Conservation (phyloP, 1,284 basidiomycete genomes). For the Abortiporus biennis region DNA sequence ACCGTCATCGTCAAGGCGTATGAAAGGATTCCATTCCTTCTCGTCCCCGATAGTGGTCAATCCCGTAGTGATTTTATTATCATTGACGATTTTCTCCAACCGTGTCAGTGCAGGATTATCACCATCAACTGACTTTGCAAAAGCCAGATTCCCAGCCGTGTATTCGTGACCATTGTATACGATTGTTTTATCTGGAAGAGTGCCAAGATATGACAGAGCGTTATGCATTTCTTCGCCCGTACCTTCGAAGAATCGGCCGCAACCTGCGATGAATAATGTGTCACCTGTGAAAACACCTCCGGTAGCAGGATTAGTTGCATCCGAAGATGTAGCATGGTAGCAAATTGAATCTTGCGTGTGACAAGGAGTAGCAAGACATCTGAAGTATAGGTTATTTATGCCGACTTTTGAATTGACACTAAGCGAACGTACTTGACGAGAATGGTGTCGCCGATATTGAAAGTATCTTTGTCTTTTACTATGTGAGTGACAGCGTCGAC, state of each 20-base stretch:
- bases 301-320: constrained; percentile 45
- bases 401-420: too few species aligned
- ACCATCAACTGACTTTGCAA: constrained; percentile 65
- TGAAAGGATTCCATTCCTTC: constrained; percentile 83
- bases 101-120: constrained; percentile 48
- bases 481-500: constrained; percentile 65
- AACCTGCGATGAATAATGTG: constrained; percentile 91
- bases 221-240: constrained; percentile 80
- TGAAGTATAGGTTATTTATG: constrained; percentile 30
- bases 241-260: constrained; percentile 97
- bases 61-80: constrained; percentile 63
- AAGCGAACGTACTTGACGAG: constrained; percentile 57
- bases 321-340: constrained; percentile 64
- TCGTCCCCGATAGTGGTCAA: constrained; percentile 81
- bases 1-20: constrained; percentile 56
- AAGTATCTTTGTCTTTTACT: constrained; percentile 75
- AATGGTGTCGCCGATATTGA: constrained; percentile 65
- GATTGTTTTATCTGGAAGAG: constrained; percentile 76
- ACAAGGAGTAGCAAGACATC: constrained; percentile 88
- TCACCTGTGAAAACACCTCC: constrained; percentile 93
- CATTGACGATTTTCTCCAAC: constrained; percentile 46
- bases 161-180: constrained; percentile 95
- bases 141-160: constrained; percentile 63
- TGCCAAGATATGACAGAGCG: constrained; percentile 71
- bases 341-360: constrained; percentile 97